Conservation (phyloP, 495 filamentous ascomycete genomes). For the Cercophora newfieldiana region DNA sequence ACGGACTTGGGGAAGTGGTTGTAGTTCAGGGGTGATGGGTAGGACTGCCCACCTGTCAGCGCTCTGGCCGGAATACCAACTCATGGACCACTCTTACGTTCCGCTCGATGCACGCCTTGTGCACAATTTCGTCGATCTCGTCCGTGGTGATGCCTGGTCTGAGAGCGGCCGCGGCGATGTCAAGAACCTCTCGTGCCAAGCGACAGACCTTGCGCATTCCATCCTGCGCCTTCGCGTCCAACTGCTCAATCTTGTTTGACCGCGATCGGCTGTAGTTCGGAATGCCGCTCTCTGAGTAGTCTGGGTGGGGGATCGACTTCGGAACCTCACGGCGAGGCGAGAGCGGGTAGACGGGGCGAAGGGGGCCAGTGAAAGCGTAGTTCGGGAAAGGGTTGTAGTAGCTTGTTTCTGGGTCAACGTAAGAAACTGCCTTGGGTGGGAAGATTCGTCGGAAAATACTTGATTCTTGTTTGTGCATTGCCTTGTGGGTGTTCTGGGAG, state of each 20-base stretch:
- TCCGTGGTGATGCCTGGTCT: constrained; percentile 93
- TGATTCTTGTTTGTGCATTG: constrained; percentile 77
- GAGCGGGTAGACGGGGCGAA: constrained; percentile 89
- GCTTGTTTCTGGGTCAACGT: constrained; percentile 85
- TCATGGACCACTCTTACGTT: constrained; percentile 57
- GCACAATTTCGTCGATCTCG: constrained; percentile 92
- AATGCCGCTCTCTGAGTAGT: constrained; percentile 81
- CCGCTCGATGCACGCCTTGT: constrained; percentile 92
- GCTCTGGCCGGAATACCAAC: background rate
- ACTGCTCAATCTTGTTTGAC: constrained; percentile 75
- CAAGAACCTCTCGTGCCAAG: constrained; percentile 86
- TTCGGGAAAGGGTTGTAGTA: constrained; percentile 87
- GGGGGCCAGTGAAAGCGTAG: constrained; percentile 74
- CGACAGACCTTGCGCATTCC: constrained; percentile 94
- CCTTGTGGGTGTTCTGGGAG: constrained; percentile 84
- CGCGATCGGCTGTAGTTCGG: constrained; percentile 76
- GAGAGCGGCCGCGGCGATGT: constrained; percentile 79
- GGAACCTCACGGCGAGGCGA: constrained; percentile 73
- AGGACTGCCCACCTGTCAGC: constrained; percentile 63
- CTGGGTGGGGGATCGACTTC: constrained; percentile 76
- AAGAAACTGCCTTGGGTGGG: constrained; percentile 75
- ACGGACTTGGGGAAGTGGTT: constrained; percentile 96
- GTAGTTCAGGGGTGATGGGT: constrained; percentile 96
- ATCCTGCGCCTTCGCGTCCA: constrained; percentile 73
- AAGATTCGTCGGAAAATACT: constrained; percentile 70